Evolutionary conservation across 2,329 filamentous ascomycete genomes (phyloP), one percentile per base, ranked within the genome.

Genomic region (Aschersonia sp.): DNA sequence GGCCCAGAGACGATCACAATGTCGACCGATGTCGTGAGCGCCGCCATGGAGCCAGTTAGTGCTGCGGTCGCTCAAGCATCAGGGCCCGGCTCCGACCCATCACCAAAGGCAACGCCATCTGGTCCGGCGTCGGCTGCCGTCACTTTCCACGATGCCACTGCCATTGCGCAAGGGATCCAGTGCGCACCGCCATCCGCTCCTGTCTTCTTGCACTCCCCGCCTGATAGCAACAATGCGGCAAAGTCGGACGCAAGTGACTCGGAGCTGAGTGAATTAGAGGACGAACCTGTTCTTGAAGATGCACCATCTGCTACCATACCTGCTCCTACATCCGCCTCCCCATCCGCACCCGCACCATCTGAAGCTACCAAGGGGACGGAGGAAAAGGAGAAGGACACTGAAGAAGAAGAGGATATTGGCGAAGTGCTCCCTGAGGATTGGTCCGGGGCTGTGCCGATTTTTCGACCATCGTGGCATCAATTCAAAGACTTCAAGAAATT

Each of bases 401-500:
- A 60, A 64, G 55, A 72, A 41, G 70, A 74, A 48, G 75, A 78
- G 44, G 83, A 88, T 56, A 82, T 85, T 56, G 85, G 84, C 55
- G 85, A 92, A 47, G 76, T 94, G 48, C 71, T 82, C 44, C 91
- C 91, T 1, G 87, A 89, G 61, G 83, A 95, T 64, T 96, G 87
- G 71, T 94, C 88, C 60, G 89, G 89, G 52, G 85, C 81, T 52
- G 85, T 98, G 38, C 91, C 92, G 6, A 84, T 98, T 51, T 98
- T 98, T 68, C 91, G 83, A 65, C 92, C 92, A 65, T 91, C 84
- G 50, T 94, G 96, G 87, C 77, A 84, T 52, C 89, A 98, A 67
- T 97, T 97, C 68, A 82, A 81, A 59, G 87, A 92, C 67, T 98
- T 98, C 65, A 85, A 91, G 67, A 80, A 78, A 61, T 97, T 94